Evolutionary conservation across 2,329 filamentous ascomycete genomes (phyloP).

Genomic region (Alternaria arborescens): DNA sequence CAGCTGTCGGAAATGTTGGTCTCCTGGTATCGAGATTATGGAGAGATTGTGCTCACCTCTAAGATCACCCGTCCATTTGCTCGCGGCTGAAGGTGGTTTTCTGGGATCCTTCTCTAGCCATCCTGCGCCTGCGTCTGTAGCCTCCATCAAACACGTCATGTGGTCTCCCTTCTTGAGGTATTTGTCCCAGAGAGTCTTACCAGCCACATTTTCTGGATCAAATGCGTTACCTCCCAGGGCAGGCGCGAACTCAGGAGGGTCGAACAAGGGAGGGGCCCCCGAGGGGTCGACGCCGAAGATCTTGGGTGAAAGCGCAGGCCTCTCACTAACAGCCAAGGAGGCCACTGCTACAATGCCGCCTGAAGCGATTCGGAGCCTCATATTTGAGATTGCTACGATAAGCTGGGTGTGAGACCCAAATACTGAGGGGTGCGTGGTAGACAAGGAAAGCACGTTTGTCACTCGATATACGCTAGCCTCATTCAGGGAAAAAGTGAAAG

Average conservation of each 20-base stretch:
- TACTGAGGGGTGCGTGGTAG: not conserved
- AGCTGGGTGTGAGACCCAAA: not conserved
- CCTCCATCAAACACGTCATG: constrained; percentile 27
- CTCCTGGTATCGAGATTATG: not conserved
- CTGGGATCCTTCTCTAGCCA: constrained; percentile 14
- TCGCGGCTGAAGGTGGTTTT: constrained; percentile 27
- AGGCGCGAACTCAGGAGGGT: not conserved
- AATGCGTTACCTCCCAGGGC: constrained; percentile 9
- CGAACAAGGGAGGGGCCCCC: not conserved
- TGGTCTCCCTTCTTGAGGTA: constrained; percentile 21
- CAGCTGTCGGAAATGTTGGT: constrained; percentile 4
- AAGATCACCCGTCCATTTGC: constrained; percentile 28
- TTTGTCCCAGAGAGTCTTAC: constrained; percentile 19
- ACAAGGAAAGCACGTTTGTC: not conserved
- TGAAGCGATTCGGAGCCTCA: not conserved
- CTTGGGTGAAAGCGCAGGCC: not conserved
- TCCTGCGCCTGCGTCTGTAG: constrained; percentile 27
- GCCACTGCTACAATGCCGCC: not conserved
- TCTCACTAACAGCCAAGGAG: not conserved
- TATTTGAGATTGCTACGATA: not conserved
- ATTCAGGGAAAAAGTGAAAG: not conserved
- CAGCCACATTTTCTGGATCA: constrained; percentile 8
- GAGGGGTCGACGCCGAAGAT: not conserved
- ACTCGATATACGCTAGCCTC: not conserved
- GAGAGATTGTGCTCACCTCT: not conserved